Evolutionary conservation across 495 filamentous ascomycete genomes (phyloP).

Genomic region (Penicillium ochrochloron): DNA sequence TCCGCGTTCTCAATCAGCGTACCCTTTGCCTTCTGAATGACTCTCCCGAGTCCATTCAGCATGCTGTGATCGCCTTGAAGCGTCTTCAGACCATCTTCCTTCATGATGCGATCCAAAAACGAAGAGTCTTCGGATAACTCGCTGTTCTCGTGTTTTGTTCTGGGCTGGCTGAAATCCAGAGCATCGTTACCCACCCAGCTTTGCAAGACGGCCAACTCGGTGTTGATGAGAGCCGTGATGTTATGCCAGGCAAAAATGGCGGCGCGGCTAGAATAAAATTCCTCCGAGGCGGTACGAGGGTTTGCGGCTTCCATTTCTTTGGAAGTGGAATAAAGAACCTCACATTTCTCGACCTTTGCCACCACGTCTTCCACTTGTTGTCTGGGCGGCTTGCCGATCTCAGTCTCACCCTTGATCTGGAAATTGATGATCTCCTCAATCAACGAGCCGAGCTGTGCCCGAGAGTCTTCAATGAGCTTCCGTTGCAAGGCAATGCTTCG

Average conservation of each 20-base stretch:
- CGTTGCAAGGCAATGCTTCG: constrained; percentile 80
- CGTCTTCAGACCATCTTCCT: constrained; percentile 92
- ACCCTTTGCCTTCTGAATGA: constrained; percentile 90
- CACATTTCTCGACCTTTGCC: constrained; percentile 83
- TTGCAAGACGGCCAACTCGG: constrained; percentile 84
- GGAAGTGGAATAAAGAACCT: constrained; percentile 80
- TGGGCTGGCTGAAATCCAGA: constrained; percentile 79
- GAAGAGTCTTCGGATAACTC: constrained; percentile 85
- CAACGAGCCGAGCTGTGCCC: constrained; percentile 65
- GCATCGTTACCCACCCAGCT: constrained; percentile 97
- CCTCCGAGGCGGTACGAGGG: constrained; percentile 70
- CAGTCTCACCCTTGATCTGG: constrained; percentile 89
- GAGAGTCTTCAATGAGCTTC: constrained; percentile 80
- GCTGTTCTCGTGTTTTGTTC: constrained; percentile 50
- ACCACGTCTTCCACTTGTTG: constrained; percentile 91
- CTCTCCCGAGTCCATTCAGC: constrained; percentile 77
- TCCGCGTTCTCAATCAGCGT: constrained; percentile 88
- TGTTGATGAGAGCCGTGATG: constrained; percentile 97
- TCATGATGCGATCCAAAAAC: constrained; percentile 96
- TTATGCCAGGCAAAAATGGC: constrained; percentile 95
- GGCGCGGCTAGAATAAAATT: constrained; percentile 79
- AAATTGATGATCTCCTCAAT: constrained; percentile 91
- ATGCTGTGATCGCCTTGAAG: constrained; percentile 83
- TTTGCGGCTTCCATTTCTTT: constrained; percentile 72
- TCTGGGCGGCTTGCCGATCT: constrained; percentile 82